A percentile compares a stretch with the other conserved stretches of the same genome.
Conservation (phyloP, 1,139 yeast genomes). For the Ashbya aceris region DNA sequence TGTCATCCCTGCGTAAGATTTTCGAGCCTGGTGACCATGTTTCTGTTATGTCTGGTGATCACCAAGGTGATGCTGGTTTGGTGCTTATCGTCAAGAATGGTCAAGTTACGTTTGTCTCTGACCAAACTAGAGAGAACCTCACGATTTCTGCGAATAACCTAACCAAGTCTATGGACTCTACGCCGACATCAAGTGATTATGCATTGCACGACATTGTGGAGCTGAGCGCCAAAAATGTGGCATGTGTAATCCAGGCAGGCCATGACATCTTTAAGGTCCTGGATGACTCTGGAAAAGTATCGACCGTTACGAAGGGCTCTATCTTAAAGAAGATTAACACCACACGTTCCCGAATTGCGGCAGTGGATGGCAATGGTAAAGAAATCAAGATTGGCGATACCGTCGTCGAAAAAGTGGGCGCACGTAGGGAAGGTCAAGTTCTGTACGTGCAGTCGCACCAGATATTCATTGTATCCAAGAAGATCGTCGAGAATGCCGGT, state of each 20-base stretch:
- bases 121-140: conserved; percentile 78
- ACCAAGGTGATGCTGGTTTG: conserved; percentile 88
- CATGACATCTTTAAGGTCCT: conserved; percentile 77
- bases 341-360: conserved; percentile 61
- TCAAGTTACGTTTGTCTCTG: conserved; percentile 81
- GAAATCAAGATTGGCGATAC: conserved; percentile 87
- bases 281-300: conserved; percentile 71
- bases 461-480: conserved; percentile 72
- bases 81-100: conserved; percentile 77
- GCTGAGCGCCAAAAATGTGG: conserved; percentile 77
- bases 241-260: conserved; percentile 84
- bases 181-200: conserved; percentile 59
- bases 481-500: conserved; percentile 78
- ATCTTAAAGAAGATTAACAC: conserved; percentile 65
- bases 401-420: conserved; percentile 72
- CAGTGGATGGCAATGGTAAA: conserved; percentile 79
- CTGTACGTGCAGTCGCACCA: conserved; percentile 75
- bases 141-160: conserved; percentile 87
- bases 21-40: conserved; percentile 93
- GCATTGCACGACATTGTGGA: conserved; percentile 87
- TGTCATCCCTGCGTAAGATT: conserved; percentile 70
- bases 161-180: conserved; percentile 69
- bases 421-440: conserved; percentile 78
- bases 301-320: conserved; percentile 66
- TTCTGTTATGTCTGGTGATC: conserved; percentile 84